Evolutionary conservation across 345 rosid species (phyloP).

Genomic region (Pelargonium nanum): DNA sequence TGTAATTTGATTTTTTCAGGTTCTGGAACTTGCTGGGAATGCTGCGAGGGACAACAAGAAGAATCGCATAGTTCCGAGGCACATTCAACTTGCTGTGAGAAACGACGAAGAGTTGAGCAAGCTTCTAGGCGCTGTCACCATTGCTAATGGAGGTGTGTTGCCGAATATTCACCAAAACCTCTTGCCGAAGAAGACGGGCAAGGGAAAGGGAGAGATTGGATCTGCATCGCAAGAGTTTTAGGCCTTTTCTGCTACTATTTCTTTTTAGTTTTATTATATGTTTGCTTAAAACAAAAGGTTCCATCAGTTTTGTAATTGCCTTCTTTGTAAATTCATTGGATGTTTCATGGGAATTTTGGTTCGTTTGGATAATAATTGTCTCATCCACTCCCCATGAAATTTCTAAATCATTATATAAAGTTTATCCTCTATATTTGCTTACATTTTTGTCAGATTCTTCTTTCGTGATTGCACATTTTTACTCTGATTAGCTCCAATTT

Average conservation of each 20-base stretch:
- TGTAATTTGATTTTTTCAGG: constrained; percentile 17
- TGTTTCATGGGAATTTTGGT: no score
- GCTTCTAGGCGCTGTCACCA: constrained; percentile 51
- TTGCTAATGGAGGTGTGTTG: constrained; percentile 65
- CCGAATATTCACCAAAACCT: constrained; percentile 61
- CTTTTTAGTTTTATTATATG: not conserved
- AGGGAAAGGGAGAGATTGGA: constrained; percentile 53
- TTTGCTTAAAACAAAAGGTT: not conserved
- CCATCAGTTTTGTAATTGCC: not conserved
- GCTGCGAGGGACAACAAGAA: constrained; percentile 78
- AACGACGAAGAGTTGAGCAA: constrained; percentile 63
- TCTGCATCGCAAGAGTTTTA: constrained; percentile 57
- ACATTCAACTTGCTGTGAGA: constrained; percentile 62
- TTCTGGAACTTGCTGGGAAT: constrained; percentile 66
- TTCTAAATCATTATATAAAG: no score
- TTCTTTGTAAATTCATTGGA: not conserved
- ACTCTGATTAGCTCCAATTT: no score
- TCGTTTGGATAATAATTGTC: no score
- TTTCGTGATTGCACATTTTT: no score
- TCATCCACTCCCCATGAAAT: no score
- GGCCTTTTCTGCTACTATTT: not conserved
- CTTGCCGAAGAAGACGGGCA: constrained; percentile 39
- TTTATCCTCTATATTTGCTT: no score
- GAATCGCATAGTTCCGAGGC: constrained; percentile 59
- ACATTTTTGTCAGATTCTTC: no score